These are phyloP conservation scores for Protomyces macrosporus DNA, from an alignment of 1,139 yeast species.

Conservation along the genomic window DNA sequence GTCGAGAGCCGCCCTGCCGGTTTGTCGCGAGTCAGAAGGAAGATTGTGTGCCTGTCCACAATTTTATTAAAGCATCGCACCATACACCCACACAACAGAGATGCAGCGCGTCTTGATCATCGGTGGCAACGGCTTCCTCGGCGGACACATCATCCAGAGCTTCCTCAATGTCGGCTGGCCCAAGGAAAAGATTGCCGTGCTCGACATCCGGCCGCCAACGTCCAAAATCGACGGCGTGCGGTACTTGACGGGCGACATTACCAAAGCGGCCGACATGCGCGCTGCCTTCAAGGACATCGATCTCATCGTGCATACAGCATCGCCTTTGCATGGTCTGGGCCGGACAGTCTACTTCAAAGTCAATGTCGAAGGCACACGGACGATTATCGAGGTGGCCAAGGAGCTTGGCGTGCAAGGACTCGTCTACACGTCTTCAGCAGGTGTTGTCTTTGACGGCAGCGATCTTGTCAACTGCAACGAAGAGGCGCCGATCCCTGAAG, in stretches of 20 bases:
- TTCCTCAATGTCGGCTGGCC: conserved; percentile 66
- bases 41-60: too few relatives aligned
- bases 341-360: conserved; percentile 80
- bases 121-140: conserved; percentile 62
- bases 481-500: conserved; percentile 72
- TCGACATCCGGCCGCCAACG: conserved; percentile 63
- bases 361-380: conserved; percentile 82
- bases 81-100: too few relatives aligned
- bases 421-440: conserved; percentile 95
- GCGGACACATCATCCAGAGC: conserved; percentile 83
- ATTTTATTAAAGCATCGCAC: too few relatives aligned
- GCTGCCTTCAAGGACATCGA: conserved; percentile 57
- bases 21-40: too few relatives aligned
- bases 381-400: conserved; percentile 63
- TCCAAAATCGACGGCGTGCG: conserved; percentile 67
- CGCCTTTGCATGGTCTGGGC: conserved; percentile 86
- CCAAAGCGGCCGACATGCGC: conserved; percentile 63
- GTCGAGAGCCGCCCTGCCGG: too few relatives aligned
- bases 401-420: conserved; percentile 54
- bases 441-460: conserved; percentile 91
- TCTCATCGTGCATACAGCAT: conserved; percentile 90
- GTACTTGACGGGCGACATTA: conserved; percentile 78
- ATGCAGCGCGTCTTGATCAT: conserved; percentile 7
- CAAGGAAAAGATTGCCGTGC: conserved; percentile 49
- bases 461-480: conserved; percentile 91